Evolutionary conservation across 768 basidiomycete species (phyloP).

Genomic region (Amanita molliuscula): DNA sequence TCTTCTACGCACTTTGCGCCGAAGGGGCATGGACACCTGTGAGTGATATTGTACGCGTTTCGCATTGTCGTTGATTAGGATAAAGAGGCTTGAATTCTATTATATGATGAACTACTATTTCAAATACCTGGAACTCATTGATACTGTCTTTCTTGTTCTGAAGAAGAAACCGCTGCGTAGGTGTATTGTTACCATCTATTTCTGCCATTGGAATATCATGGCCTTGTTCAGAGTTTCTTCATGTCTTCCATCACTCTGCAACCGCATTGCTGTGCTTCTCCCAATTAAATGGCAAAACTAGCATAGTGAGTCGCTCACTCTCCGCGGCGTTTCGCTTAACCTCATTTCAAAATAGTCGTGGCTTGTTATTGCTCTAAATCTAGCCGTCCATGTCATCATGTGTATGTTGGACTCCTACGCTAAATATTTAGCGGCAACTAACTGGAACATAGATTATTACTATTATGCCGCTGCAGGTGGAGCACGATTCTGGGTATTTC

Average conservation of each 20-base stretch:
- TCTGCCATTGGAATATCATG: neutral
- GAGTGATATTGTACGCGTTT: slow-evolving; percentile 21
- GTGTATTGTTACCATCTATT: slow-evolving; percentile 13
- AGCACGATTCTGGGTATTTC: slow-evolving; percentile 82
- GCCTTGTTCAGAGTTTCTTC: slow-evolving; percentile 68
- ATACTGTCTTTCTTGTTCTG: slow-evolving; percentile 93
- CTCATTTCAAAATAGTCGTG: slow-evolving; percentile 57
- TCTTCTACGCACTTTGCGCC: slow-evolving; percentile 73
- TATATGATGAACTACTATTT: slow-evolving; percentile 99
- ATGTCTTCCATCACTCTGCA: slow-evolving; percentile 98
- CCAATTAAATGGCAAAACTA: slow-evolving; percentile 91
- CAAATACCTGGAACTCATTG: slow-evolving; percentile 94
- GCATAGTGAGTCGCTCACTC: slow-evolving; percentile 53
- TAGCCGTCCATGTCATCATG: slow-evolving; percentile 95
- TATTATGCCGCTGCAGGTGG: slow-evolving; percentile 98
- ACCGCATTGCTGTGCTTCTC: slow-evolving; percentile 92
- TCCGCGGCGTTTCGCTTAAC: neutral
- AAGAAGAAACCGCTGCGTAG: slow-evolving; percentile 97
- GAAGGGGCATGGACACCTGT: slow-evolving; percentile 80
- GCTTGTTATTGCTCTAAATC: slow-evolving; percentile 88
- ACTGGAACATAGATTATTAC: slow-evolving; percentile 73
- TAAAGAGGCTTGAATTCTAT: slow-evolving; percentile 83
- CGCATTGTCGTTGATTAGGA: slow-evolving; percentile 2
- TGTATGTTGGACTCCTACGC: slow-evolving; percentile 43
- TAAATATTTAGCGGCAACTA: neutral